phyloP scores from a whole-genome alignment of 495 filamentous ascomycete species.

The Pyrenula aspistea region DNA sequence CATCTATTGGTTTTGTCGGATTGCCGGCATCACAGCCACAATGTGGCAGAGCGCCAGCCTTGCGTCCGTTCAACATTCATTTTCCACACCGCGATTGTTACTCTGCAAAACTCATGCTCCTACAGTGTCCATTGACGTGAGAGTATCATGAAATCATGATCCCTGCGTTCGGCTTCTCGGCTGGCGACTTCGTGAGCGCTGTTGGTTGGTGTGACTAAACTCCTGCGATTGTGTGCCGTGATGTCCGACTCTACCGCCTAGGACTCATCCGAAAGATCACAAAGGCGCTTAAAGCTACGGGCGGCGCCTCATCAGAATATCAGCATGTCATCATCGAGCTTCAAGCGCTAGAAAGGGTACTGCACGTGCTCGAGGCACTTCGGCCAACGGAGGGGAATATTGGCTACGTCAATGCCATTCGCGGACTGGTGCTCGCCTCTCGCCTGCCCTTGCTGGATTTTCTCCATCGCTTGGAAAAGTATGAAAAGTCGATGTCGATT shows the following conservation, averaged over 20 bases:
- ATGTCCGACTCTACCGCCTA: neutral
- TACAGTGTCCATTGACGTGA: too few relatives aligned
- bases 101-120: too few relatives aligned
- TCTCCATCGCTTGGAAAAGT: conserved; percentile 13
- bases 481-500: conserved; percentile 7
- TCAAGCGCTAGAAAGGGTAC: conserved; percentile 13
- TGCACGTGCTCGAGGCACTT: conserved; percentile 10
- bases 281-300: conserved; percentile 14
- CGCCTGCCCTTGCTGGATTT: conserved; percentile 15
- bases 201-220: conserved; percentile 11
- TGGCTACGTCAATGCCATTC: conserved; percentile 17
- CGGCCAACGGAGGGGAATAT: conserved; percentile 14
- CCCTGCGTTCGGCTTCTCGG: conserved; percentile 21
- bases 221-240: too few relatives aligned
- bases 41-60: too few relatives aligned
- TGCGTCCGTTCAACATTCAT: too few relatives aligned
- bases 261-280: conserved; percentile 13
- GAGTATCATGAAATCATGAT: conserved; percentile 6
- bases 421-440: conserved; percentile 17
- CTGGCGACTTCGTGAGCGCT: conserved; percentile 17
- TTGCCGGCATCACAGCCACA: too few relatives aligned
- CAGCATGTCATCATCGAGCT: conserved; percentile 15
- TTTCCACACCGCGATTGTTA: too few relatives aligned
- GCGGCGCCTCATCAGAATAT: conserved; percentile 16
- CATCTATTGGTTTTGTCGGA: too few relatives aligned